A percentile compares a stretch with the other conserved stretches of the same genome.
Conservation (phyloP, 345 rosid species). For the Mangifera indica region DNA sequence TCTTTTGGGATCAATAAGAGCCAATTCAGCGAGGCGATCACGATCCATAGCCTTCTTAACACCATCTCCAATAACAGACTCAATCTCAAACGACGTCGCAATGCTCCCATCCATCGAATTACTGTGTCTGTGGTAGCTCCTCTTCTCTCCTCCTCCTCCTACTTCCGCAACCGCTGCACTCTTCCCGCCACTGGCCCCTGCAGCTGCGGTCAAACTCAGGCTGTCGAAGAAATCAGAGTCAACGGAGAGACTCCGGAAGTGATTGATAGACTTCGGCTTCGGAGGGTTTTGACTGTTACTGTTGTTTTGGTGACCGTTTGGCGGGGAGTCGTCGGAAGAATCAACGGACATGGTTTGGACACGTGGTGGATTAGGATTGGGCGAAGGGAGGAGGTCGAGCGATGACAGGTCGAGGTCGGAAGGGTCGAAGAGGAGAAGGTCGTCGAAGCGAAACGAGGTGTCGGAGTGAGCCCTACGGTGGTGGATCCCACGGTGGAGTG, state of each 20-base stretch:
- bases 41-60: slow-evolving; percentile 79
- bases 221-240: slow-evolving; percentile 90
- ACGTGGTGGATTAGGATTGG: slow-evolving; percentile 29
- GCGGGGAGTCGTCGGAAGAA: slow-evolving; percentile 70
- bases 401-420: slow-evolving; percentile 80
- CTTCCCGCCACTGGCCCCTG: slow-evolving; percentile 38
- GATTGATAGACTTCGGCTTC: slow-evolving; percentile 45
- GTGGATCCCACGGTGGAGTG: slow-evolving; percentile 54
- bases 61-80: slow-evolving; percentile 54
- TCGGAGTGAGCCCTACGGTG: slow-evolving; percentile 96
- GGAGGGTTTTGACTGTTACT: slow-evolving; percentile 20
- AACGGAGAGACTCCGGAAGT: slow-evolving; percentile 82
- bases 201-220: slow-evolving; percentile 25
- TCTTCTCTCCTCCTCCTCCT: slow-evolving; percentile 44
- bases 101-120: slow-evolving; percentile 80
- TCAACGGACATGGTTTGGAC: slow-evolving; percentile 47
- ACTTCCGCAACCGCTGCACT: slow-evolving; percentile 16
- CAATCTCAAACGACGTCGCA: slow-evolving; percentile 53
- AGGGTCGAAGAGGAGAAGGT: slow-evolving; percentile 79
- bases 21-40: slow-evolving; percentile 81
- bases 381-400: slow-evolving; percentile 61
- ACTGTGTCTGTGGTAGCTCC: slow-evolving; percentile 59
- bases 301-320: slow-evolving; percentile 29
- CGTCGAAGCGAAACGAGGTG: slow-evolving; percentile 82
- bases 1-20: slow-evolving; percentile 91